phyloP scores from a whole-genome alignment of 1,284 basidiomycete species.

The Leucoagaricus sp. region DNA sequence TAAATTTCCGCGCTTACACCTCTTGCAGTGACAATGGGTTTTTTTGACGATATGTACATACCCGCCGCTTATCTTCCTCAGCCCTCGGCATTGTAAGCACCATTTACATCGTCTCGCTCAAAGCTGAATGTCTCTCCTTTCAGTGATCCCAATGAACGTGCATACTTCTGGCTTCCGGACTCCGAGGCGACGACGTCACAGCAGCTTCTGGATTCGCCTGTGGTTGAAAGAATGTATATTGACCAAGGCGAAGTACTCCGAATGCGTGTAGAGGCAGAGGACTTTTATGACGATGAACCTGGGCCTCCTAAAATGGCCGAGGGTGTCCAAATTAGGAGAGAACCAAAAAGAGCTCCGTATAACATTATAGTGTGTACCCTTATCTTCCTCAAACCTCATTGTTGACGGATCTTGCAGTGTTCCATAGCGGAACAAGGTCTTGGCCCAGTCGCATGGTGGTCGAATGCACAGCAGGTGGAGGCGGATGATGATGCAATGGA shows the following conservation, averaged over 20 bases:
- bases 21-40: constrained; percentile 79
- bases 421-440: constrained; percentile 91
- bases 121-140: neutral
- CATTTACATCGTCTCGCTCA: neutral
- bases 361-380: constrained; percentile 57
- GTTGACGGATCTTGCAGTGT: constrained; percentile 49
- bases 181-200: constrained; percentile 55
- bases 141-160: constrained; percentile 81
- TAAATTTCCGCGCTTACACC: neutral
- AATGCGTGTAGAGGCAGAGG: constrained; percentile 84
- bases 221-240: constrained; percentile 81
- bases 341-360: constrained; percentile 75
- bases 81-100: constrained; percentile 70
- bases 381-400: constrained; percentile 1
- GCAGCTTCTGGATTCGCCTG: constrained; percentile 69
- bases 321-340: constrained; percentile 62
- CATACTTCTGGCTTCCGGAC: constrained; percentile 80
- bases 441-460: constrained; percentile 78
- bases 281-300: constrained; percentile 91
- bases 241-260: constrained; percentile 85
- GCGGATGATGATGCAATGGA: constrained; percentile 46
- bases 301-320: constrained; percentile 77
- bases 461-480: constrained; percentile 45
- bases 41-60: constrained; percentile 95
- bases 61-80: constrained; percentile 71